These are phyloP conservation scores for Xylaria sp. DNA, from an alignment of 2,329 filamentous ascomycete species.

Conservation along the genomic window DNA sequence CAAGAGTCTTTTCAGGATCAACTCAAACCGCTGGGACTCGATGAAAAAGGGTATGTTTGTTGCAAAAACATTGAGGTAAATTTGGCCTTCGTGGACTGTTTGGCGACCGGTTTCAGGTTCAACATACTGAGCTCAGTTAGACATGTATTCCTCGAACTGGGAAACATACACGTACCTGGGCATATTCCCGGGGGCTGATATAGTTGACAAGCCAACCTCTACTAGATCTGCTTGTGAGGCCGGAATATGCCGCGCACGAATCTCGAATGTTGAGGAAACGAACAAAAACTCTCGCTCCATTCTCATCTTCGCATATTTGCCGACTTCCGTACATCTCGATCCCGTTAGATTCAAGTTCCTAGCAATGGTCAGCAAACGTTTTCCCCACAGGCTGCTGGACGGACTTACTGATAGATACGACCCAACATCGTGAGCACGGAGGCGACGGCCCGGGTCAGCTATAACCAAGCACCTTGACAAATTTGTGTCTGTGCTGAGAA, in stretches of 20 bases:
- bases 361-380: slow-evolving; percentile 32
- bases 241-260: slow-evolving; percentile 62
- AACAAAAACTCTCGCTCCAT: slow-evolving; percentile 60
- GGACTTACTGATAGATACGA: slow-evolving; percentile 58
- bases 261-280: slow-evolving; percentile 71
- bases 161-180: slow-evolving; percentile 48
- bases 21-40: slow-evolving; percentile 50
- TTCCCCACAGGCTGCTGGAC: not conserved
- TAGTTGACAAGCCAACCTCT: slow-evolving; percentile 61
- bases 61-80: slow-evolving; percentile 61
- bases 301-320: slow-evolving; percentile 49
- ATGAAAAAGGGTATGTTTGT: slow-evolving; percentile 34
- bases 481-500: slow-evolving; percentile 59
- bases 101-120: slow-evolving; percentile 47
- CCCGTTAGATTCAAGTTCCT: slow-evolving; percentile 56
- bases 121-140: slow-evolving; percentile 44
- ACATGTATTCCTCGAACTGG: not conserved
- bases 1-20: slow-evolving; percentile 56
- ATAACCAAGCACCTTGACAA: slow-evolving; percentile 60
- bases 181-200: slow-evolving; percentile 59
- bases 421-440: slow-evolving; percentile 55
- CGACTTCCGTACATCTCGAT: slow-evolving; percentile 53
- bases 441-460: slow-evolving; percentile 46
- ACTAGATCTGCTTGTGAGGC: slow-evolving; percentile 54
- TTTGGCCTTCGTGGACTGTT: slow-evolving; percentile 65